Evolutionary conservation across 2,329 filamentous ascomycete species (phyloP).

Genomic region (Monilinia polystroma): DNA sequence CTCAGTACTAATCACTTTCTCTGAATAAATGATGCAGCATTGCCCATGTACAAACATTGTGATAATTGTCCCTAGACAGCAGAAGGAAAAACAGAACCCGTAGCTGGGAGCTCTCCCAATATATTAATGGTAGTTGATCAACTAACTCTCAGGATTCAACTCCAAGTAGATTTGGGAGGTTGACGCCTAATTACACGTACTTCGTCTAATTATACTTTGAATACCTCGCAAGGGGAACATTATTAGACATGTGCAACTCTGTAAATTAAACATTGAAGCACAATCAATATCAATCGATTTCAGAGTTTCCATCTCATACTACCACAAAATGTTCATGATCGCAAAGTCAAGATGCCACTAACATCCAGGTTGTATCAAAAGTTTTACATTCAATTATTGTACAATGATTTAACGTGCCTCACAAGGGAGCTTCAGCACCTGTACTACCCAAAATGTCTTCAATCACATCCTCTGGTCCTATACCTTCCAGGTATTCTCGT

Average conservation of each 20-base stretch:
- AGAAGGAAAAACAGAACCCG: no score
- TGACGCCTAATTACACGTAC: background rate
- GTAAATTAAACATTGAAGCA: background rate
- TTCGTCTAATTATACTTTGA: background rate
- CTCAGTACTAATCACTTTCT: no score
- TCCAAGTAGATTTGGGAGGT: background rate
- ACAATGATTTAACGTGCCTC: slow-evolving; percentile 2
- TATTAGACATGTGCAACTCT: no score
- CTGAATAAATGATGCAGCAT: no score
- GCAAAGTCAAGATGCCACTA: background rate
- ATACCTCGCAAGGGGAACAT: background rate
- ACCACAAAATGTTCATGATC: background rate
- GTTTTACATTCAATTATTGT: background rate
- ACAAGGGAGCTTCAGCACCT: slow-evolving; percentile 56
- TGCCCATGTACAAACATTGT: no score
- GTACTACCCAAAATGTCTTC: slow-evolving; percentile 57
- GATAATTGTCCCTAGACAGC: no score
- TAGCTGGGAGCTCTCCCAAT: background rate
- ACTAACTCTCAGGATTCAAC: background rate
- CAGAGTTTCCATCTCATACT: background rate
- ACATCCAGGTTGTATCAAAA: background rate
- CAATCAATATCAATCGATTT: background rate
- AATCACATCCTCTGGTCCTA: slow-evolving; percentile 61
- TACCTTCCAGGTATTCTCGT: slow-evolving; percentile 60
- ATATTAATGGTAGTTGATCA: background rate